Base-by-base conservation (phyloP, 345 rosid genomes). In the Gossypium ekmanianum region DNA sequence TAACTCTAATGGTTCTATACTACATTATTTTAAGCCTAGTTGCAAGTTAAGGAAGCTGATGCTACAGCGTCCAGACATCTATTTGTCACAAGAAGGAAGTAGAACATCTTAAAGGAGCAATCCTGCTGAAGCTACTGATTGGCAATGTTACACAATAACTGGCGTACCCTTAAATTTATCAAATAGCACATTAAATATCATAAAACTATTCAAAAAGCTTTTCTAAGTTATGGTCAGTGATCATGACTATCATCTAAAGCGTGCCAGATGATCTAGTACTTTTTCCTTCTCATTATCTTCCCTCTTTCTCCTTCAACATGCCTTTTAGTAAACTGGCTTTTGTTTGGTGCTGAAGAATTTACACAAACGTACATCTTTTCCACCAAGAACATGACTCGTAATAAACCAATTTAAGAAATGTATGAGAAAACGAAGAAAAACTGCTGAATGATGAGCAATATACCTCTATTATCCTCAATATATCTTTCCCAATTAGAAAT, bases 401-500 rank as follows among this genome's bases (percentile, higher is more conserved):
- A 67, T 22, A 20, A 3, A 67, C 22, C 55, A 12, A 67, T 26
- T 13, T 68, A 48, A 14, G 57, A 68, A 68, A 68, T 16, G 43
- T 13, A 47, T 7, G 54, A 6, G 2, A 22, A 58, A 41, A 44
- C 0, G 2, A 39, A 56, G 22, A 41, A 41, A 20, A 58, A 24
- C 43, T n/a, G 39, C 16, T 13, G 9, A 13, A 61, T 66, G 59
- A 74, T 59, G 58, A 44, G 27, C 7, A 65, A 58, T 81, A 58
- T 75, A 91, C 98, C 93, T 92, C 83, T 63, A 86, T 78, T 12
- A 91, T 88, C 82, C 97, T 87, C 78, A 86, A 68, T 61, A 87
- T 13, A 77, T 91, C 98, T 61, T 86, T 91, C 68, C 98, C 92
- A 8, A 94, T 80, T 68, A 92, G 80, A 72, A 92, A 91, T 74